Evolutionary conservation across 208 protist genomes (phyloP).

Genomic region (Trichomonas tenax): DNA sequence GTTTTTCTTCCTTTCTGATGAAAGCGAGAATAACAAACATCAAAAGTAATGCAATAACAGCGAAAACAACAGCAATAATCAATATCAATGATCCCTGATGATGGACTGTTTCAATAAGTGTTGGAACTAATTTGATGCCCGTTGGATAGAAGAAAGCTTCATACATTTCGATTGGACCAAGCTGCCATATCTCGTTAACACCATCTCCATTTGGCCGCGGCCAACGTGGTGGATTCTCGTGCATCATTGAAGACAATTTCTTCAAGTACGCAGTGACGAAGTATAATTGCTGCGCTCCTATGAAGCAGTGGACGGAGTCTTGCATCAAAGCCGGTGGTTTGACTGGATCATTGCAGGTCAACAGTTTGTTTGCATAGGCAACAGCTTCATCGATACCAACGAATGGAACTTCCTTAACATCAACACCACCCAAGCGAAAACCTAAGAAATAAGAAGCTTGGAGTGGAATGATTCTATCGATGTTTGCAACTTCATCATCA

Average conservation of each 20-base stretch:
- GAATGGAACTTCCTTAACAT: not conserved
- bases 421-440: not conserved
- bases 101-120: not conserved
- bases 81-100: not conserved
- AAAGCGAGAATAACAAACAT: not conserved
- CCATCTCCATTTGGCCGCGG: not conserved
- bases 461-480: not conserved
- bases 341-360: not conserved
- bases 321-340: not conserved
- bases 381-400: not conserved
- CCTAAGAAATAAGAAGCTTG: not conserved
- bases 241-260: not conserved
- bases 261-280: not conserved
- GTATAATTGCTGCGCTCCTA: not conserved
- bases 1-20: not conserved
- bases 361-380: not conserved
- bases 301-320: not conserved
- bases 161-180: not conserved
- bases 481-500: not conserved
- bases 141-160: not conserved
- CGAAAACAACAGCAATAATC: not conserved
- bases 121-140: not conserved
- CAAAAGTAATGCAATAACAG: not conserved
- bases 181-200: not conserved
- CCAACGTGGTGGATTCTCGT: not conserved